Conservation (phyloP, 2,329 filamentous ascomycete species). For the Xylaria hypoxylon region DNA sequence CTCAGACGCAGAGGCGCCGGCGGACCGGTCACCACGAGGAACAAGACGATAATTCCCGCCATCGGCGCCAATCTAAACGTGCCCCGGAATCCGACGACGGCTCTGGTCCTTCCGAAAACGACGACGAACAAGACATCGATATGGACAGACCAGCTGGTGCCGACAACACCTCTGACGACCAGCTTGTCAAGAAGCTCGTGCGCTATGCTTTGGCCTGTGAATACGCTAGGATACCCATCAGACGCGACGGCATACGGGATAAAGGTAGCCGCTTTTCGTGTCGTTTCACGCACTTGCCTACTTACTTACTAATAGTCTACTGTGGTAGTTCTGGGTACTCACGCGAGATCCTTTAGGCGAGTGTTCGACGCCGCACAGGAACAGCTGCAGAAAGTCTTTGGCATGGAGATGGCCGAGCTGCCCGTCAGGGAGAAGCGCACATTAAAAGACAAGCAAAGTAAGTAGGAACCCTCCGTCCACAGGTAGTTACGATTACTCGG, state of each 20-base stretch:
- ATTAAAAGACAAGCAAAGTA: conserved; percentile 77
- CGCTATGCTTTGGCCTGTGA: conserved; percentile 76
- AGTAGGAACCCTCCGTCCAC: conserved; percentile 52
- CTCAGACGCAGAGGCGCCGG: conserved; percentile 49
- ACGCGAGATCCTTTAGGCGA: conserved; percentile 76
- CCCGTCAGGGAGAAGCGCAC: conserved; percentile 84
- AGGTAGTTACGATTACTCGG: background rate
- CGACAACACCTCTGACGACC: conserved; percentile 55
- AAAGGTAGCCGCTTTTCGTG: conserved; percentile 61
- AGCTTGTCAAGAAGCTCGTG: conserved; percentile 74
- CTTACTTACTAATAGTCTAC: conserved; percentile 8
- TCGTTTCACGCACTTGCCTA: background rate
- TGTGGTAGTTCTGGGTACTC: conserved; percentile 74
- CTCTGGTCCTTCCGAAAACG: conserved; percentile 51
- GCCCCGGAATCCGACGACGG: conserved; percentile 42
- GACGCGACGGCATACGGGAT: conserved; percentile 71
- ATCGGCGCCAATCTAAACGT: conserved; percentile 45
- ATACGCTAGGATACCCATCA: conserved; percentile 69
- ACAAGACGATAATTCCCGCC: conserved; percentile 50
- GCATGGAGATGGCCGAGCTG: conserved; percentile 92
- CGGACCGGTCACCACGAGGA: conserved; percentile 53
- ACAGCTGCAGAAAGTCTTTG: conserved; percentile 78
- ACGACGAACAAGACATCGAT: conserved; percentile 35
- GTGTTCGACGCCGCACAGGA: conserved; percentile 83
- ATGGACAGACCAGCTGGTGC: conserved; percentile 38